Base-by-base conservation (phyloP, 2,329 filamentous ascomycete genomes). In the Monilinia polystroma region DNA sequence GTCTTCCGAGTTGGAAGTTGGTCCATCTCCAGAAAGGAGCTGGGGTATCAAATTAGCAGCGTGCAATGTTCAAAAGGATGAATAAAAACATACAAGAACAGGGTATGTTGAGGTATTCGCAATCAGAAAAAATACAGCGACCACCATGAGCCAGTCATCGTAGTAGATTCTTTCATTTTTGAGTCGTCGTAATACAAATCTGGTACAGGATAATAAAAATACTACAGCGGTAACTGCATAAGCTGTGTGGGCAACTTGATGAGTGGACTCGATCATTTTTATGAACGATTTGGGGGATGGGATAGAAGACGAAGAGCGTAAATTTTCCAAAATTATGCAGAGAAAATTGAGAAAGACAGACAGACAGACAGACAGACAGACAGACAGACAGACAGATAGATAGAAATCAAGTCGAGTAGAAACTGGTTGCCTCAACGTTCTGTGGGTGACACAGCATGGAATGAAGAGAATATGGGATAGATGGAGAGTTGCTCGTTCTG, bases 111-210 rank as follows among this genome's bases (percentile, higher is more conserved):
- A 32, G 5, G 57, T 55, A 56, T 43, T 32, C 3, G 14, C 52
- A 29, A 14, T 43, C 7, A 55, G 18, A 4, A 56, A 12, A 0
- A 55, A 1, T 14, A 63, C 10, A 43, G 58, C 26, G 11, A 18
- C 3, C n/a, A 63, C 18, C 64, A 66, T 66, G 12, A 63, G 29
- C 57, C 52, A 66, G 32, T 66, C 64, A 41, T 66, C 64, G 3
- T 10, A 14, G 18, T 63, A 47, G n/a, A 41, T 49, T 18, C 3
- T 54, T 8, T 66, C 64, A 43, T 63, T 38, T 5, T 63, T 66
- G 51, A 66, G n/a, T 47, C 43, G 18, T 49, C 58, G 23, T 23
- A 66, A 56, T 8, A 63, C 16, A 23, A 63, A 35, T 38, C 58
- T 55, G 20, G 26, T 8, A 18, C 49, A 49, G 10, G 35, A 23